These are phyloP conservation scores for Sphagnum magellanicum DNA, from an alignment of 228 moss, liverwort and hornwort species.

Conservation along the genomic window DNA sequence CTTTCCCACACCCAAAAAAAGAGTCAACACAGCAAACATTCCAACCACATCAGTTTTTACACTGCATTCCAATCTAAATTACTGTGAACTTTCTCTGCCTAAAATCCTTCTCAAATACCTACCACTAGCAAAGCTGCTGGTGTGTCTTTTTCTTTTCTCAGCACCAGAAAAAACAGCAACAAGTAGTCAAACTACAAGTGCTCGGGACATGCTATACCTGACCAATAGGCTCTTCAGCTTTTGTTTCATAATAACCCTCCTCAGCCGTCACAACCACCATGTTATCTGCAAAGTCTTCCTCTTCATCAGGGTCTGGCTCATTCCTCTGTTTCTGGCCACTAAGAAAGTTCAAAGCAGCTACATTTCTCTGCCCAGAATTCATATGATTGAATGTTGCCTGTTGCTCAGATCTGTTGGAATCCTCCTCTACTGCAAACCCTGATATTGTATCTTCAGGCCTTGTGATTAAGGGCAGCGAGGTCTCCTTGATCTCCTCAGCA, in stretches of 20 bases:
- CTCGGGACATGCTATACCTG: constrained; percentile 8
- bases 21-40: too few species aligned
- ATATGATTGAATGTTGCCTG: constrained; percentile 17
- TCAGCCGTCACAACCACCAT: constrained; percentile 29
- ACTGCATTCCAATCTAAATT: too few species aligned
- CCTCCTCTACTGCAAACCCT: constrained; percentile 49
- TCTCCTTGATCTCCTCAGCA: constrained; percentile 55
- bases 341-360: too few species aligned
- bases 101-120: too few species aligned
- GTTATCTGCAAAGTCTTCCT: constrained; percentile 1
- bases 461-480: constrained; percentile 22
- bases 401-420: constrained; percentile 49
- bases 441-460: constrained; percentile 37
- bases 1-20: neutral
- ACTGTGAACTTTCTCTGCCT: too few species aligned
- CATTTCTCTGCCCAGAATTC: neutral
- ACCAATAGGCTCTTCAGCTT: constrained; percentile 4
- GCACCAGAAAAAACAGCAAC: neutral
- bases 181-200: neutral
- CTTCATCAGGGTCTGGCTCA: constrained; percentile 51
- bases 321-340: neutral
- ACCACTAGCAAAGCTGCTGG: too few species aligned
- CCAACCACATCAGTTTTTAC: too few species aligned
- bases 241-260: constrained; percentile 6
- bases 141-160: neutral